Evolutionary conservation across 148 eudicot genomes (phyloP).

Genomic region (Chenopodium quinoa): DNA sequence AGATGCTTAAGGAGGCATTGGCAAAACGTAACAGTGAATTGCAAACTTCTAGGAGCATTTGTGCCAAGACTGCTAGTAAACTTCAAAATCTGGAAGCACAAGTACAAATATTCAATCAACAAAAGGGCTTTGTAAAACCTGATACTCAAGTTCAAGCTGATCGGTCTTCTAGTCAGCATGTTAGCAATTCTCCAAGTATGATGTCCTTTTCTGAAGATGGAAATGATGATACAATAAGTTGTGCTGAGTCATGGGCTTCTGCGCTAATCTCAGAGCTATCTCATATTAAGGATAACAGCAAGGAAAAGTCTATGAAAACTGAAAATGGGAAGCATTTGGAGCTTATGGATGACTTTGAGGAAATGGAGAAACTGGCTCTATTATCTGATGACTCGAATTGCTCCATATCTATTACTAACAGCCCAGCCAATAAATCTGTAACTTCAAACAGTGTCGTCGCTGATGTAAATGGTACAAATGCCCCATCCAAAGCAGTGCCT

Average conservation of each 20-base stretch:
- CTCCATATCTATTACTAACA: conserved; percentile 25
- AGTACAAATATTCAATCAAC: conserved; percentile 41
- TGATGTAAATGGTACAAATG: conserved; percentile 19
- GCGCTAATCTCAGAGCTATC: conserved; percentile 57
- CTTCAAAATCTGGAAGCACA: conserved; percentile 81
- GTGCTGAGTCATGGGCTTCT: conserved; percentile 82
- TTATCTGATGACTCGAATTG: conserved; percentile 48
- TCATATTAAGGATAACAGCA: conserved; percentile 47
- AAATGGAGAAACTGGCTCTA: conserved; percentile 94
- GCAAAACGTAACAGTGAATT: conserved; percentile 83
- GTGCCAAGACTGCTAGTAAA: conserved; percentile 81
- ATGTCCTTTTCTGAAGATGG: conserved; percentile 83
- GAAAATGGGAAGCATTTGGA: conserved; percentile 66
- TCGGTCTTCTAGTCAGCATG: conserved; percentile 42
- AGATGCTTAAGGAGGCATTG: conserved; percentile 95
- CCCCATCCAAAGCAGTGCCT: conserved; percentile 28
- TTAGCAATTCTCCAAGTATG: conserved; percentile 62
- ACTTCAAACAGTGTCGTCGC: conserved; percentile 24
- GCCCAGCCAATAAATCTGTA: conserved; percentile 27
- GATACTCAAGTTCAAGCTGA: conserved; percentile 32
- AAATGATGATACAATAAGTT: conserved; percentile 71
- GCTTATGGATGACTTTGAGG: conserved; percentile 98
- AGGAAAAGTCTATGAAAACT: conserved; percentile 47
- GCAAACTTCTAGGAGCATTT: conserved; percentile 81
- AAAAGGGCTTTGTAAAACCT: conserved; percentile 34